Percentiles rank a stretch among this genome's conserved stretches.
phyloP scores from a whole-genome alignment of 2,329 filamentous ascomycete species.

The Alternaria brassicae region DNA sequence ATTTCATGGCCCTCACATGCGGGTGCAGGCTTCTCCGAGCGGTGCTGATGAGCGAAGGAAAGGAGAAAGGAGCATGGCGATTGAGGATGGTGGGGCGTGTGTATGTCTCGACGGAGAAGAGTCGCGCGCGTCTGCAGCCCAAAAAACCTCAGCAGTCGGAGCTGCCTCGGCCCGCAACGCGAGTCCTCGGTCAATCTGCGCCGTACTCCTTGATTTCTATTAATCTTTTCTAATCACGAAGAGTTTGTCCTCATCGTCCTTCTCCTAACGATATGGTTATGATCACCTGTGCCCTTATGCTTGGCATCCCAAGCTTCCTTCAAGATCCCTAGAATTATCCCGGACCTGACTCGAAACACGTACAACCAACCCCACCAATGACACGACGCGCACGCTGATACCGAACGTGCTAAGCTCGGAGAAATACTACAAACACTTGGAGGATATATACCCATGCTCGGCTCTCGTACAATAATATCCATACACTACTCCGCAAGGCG shows the following conservation, averaged over 20 bases:
- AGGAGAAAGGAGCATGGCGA: neutral
- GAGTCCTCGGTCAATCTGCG: neutral
- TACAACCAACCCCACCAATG: neutral
- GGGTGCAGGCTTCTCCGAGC: neutral
- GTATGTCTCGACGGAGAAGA: neutral
- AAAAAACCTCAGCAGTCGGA: neutral
- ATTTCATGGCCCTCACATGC: neutral
- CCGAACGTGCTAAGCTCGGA: neutral
- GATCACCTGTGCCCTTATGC: neutral
- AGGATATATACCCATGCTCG: neutral
- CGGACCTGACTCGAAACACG: slow-evolving; percentile 1
- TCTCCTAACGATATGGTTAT: neutral
- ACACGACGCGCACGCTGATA: neutral
- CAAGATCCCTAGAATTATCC: neutral
- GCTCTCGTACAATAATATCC: neutral
- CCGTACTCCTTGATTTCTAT: neutral
- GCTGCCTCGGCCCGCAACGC: neutral
- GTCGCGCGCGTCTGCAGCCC: neutral
- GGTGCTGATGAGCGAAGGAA: neutral
- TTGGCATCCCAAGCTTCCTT: slow-evolving; percentile 2
- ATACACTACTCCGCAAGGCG: neutral
- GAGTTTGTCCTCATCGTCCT: neutral
- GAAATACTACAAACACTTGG: neutral
- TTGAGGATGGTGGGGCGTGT: neutral
- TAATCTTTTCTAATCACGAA: too few relatives aligned